Evolutionary conservation across 2,329 filamentous ascomycete genomes (phyloP).

Genomic region (Arthrinium puccinioides): DNA sequence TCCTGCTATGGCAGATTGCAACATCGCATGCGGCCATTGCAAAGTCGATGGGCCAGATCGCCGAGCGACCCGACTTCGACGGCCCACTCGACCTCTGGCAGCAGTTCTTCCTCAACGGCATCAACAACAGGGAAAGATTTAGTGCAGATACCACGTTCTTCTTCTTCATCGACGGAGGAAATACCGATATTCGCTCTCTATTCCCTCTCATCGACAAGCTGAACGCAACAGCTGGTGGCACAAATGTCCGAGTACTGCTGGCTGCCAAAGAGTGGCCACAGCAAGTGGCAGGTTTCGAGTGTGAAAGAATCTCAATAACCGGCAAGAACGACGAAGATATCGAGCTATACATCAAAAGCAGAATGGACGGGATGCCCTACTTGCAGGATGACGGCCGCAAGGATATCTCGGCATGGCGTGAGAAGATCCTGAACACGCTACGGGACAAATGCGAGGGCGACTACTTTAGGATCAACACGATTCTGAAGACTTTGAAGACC

Average conservation of each 20-base stretch:
- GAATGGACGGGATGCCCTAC: conserved; percentile 23
- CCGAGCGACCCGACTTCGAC: conserved; percentile 18
- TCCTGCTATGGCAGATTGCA: conserved; percentile 24
- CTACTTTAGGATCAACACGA: conserved; percentile 22
- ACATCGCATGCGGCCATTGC: conserved; percentile 24
- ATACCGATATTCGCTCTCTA: conserved; percentile 11
- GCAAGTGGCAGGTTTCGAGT: conserved; percentile 7
- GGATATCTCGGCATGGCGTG: conserved; percentile 22
- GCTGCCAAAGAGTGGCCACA: conserved; percentile 13
- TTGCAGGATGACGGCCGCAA: conserved; percentile 16
- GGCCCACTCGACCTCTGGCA: conserved; percentile 21
- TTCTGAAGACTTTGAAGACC: conserved; percentile 22
- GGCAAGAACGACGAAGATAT: conserved; percentile 19
- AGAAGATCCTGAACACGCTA: conserved; percentile 19
- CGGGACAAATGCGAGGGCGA: conserved; percentile 20
- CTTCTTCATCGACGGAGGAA: conserved; percentile 22
- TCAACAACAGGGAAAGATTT: conserved; percentile 21
- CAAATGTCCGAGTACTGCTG: conserved; percentile 19
- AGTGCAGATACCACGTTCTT: conserved; percentile 23
- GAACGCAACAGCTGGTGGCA: conserved; percentile 8
- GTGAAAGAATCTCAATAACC: conserved; percentile 16
- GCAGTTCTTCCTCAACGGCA: conserved; percentile 22
- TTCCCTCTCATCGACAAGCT: conserved; percentile 17
- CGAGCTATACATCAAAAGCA: conserved; percentile 20
- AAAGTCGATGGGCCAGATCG: conserved; percentile 20